A percentile compares a stretch with the other conserved stretches of the same genome.
Evolutionary conservation across 176 grass and related monocot species (phyloP).

Genomic region (Microstegium vimineum): DNA sequence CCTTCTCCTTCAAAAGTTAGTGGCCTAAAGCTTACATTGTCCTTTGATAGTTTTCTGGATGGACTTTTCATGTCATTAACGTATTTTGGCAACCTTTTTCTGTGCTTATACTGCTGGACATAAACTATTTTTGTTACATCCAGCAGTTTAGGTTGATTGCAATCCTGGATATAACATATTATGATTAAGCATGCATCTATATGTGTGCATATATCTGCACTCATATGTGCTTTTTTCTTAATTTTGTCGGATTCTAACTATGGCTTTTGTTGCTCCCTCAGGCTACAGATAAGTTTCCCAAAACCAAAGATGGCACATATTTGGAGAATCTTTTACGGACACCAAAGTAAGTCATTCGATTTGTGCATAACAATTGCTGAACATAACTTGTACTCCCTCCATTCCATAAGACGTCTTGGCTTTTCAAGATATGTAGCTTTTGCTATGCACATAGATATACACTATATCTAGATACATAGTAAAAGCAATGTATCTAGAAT

Average conservation of each 20-base stretch:
- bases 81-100: background rate
- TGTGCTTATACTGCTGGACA: background rate
- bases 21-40: constrained; percentile 29
- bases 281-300: constrained; percentile 20
- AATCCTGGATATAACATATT: background rate
- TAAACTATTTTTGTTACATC: background rate
- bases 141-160: background rate
- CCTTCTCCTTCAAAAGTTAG: constrained; percentile 27
- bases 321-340: constrained; percentile 36
- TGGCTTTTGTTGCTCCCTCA: background rate
- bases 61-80: background rate
- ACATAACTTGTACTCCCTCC: background rate
- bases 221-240: background rate
- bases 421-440: too few relatives aligned
- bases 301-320: constrained; percentile 37
- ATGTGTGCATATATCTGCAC: background rate
- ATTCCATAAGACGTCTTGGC: too few relatives aligned
- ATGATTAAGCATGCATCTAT: constrained; percentile 5
- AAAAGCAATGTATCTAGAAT: too few relatives aligned
- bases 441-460: too few relatives aligned
- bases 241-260: constrained; percentile 3
- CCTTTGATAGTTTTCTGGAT: background rate
- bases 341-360: constrained; percentile 34
- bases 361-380: background rate
- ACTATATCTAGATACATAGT: too few relatives aligned